These are phyloP conservation scores for Cystobasidium sp. DNA, from an alignment of 1,284 basidiomycete genomes.

Conservation along the genomic window DNA sequence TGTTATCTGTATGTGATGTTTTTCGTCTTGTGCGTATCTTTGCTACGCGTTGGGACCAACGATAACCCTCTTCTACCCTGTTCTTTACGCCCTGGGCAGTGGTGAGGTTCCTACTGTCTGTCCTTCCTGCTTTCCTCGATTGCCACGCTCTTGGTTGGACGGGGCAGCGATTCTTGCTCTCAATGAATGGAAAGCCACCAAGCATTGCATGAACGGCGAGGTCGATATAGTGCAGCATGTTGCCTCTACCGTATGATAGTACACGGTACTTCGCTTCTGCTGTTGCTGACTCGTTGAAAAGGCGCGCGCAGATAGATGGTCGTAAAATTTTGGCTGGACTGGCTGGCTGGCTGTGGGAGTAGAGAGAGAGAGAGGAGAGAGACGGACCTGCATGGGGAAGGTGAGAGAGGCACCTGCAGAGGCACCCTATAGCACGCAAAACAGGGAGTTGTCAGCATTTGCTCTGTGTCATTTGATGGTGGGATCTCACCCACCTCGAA, in stretches of 20 bases:
- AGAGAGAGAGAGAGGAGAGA: constrained; percentile 6
- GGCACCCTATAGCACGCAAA: constrained; percentile 55
- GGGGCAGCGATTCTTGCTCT: background rate
- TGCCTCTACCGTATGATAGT: too few species aligned
- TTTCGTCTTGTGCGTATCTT: too few species aligned
- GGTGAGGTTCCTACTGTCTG: too few species aligned
- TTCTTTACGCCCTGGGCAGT: background rate
- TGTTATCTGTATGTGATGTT: too few species aligned
- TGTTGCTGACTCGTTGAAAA: too few species aligned
- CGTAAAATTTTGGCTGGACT: background rate
- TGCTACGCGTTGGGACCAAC: too few species aligned
- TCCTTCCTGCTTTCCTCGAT: background rate
- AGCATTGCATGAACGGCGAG: background rate
- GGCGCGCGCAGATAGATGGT: too few species aligned
- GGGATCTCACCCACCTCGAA: constrained; percentile 19
- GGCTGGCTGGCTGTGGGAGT: background rate
- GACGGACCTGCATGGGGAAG: constrained; percentile 61
- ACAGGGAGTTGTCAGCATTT: background rate
- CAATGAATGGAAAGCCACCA: background rate
- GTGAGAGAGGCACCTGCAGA: constrained; percentile 83
- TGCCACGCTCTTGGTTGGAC: constrained; percentile 16
- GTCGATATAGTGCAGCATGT: too few species aligned
- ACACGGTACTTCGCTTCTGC: too few species aligned
- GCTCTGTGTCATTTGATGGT: background rate
- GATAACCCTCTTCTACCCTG: too few species aligned